These are phyloP conservation scores for Penicillium sp. DNA, from an alignment of 2,329 filamentous ascomycete species.

Conservation along the genomic window DNA sequence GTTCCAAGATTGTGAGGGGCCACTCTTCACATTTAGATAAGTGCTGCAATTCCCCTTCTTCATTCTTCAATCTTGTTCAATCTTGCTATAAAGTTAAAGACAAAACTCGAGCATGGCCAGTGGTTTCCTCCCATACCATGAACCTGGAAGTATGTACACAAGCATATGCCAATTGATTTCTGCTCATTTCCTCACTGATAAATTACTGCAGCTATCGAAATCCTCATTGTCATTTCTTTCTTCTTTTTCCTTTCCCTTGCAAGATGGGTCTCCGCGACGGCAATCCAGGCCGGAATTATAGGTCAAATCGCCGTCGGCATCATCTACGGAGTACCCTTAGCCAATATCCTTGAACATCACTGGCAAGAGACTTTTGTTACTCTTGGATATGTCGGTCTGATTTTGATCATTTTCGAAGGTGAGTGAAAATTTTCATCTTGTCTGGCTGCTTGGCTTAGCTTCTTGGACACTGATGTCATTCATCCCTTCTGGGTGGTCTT, in stretches of 20 bases:
- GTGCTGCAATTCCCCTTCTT: no score
- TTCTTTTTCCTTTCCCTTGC: slow-evolving; percentile 46
- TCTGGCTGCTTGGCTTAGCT: slow-evolving; percentile 1
- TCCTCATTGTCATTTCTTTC: slow-evolving; percentile 47
- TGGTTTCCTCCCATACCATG: slow-evolving; percentile 43
- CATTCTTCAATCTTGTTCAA: neutral
- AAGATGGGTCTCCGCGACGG: slow-evolving; percentile 43
- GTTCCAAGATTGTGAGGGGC: no score
- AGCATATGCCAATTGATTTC: slow-evolving; percentile 1
- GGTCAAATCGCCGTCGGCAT: slow-evolving; percentile 51
- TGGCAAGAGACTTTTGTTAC: slow-evolving; percentile 51
- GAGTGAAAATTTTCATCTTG: neutral
- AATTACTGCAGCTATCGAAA: slow-evolving; percentile 37
- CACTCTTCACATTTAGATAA: no score
- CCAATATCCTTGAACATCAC: slow-evolving; percentile 43
- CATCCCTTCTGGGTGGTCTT: slow-evolving; percentile 44
- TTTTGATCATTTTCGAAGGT: slow-evolving; percentile 53
- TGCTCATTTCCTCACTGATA: slow-evolving; percentile 7
- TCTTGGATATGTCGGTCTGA: slow-evolving; percentile 50
- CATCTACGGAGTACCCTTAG: slow-evolving; percentile 48
- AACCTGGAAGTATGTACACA: slow-evolving; percentile 36
- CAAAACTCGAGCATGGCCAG: slow-evolving; percentile 13
- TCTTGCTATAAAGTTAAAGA: no score
- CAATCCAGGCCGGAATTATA: slow-evolving; percentile 48
- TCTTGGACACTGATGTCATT: no score